Evolutionary conservation across 2,329 filamentous ascomycete genomes (phyloP), one percentile per base, ranked within the genome.

Genomic region (Botrytis elliptica): DNA sequence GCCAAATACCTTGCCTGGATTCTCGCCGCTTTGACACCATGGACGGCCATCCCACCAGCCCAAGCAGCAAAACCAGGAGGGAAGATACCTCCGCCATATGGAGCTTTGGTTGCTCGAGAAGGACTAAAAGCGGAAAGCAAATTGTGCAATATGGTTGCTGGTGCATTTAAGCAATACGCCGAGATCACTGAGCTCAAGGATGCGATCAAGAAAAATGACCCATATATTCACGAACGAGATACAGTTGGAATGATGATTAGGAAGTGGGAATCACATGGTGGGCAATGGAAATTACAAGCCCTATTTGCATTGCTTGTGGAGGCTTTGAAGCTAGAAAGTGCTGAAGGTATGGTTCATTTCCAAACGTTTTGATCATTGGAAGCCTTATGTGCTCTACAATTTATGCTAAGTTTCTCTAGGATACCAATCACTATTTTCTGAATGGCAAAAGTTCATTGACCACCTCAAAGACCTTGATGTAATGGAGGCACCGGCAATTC

Each of bases 61-160:
- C 75, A 80, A 75, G 81, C 83, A 65, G 75, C 82, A 71, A 79
- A 80, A 7, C 77, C 83, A 83, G 78, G 77, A 64, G 75, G 84
- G 65, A 92, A 89, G 79, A 80, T 83, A 33, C 84, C 87, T 5
- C 86, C 87, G 33, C 89, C 91, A 0, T 85, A 90, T 29, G 87
- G 90, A 5, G 87, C 88, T 4, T 84, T 89, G 44, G 91, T 92
- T 8, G 91, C 89, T 8, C 87, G 91, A 46, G 93, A 97, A 80
- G 94, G 94, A 8, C 89, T 97, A 80, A 94, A 92, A 79, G 88
- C 91, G 1, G 89, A 92, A 3, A 97, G 94, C 80, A 96, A 92
- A 80, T 84, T 94, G 8, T 88, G 88, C 62, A 90, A 90, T 76
- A 83, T 95, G 7, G 84, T 96, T 71, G 87, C 87, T 22, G 88